Evolutionary conservation across 1,284 basidiomycete species (phyloP).

Genomic region (Leccinum pseudoinsigne): DNA sequence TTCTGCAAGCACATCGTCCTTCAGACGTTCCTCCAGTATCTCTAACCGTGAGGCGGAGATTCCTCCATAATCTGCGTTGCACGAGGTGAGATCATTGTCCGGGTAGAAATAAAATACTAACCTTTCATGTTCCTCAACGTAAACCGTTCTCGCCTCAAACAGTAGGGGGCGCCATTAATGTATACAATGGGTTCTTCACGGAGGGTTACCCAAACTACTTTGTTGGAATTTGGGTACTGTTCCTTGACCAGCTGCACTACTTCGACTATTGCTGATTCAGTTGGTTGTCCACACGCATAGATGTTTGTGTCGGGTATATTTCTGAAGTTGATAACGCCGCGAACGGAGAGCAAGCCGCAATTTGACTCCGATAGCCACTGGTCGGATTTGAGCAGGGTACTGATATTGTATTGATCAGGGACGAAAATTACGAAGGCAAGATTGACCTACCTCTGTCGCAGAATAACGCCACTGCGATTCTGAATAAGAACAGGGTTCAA

Average conservation of each 20-base stretch:
- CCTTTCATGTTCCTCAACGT: slow-evolving; percentile 88
- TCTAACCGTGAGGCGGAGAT: slow-evolving; percentile 89
- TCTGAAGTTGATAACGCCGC: slow-evolving; percentile 95
- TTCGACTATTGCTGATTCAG: slow-evolving; percentile 85
- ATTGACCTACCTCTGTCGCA: slow-evolving; percentile 73
- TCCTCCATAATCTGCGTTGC: slow-evolving; percentile 77
- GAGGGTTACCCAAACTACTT: slow-evolving; percentile 90
- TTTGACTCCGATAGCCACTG: slow-evolving; percentile 81
- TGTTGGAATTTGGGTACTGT: slow-evolving; percentile 58
- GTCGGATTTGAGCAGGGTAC: slow-evolving; percentile 89
- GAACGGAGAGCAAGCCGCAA: slow-evolving; percentile 66
- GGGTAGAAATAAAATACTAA: slow-evolving; percentile 24
- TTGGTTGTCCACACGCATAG: slow-evolving; percentile 93
- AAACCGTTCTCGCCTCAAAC: slow-evolving; percentile 75
- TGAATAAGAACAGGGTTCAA: slow-evolving; percentile 30
- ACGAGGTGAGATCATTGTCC: slow-evolving; percentile 6
- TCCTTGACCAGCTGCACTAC: slow-evolving; percentile 74
- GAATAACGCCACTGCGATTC: slow-evolving; percentile 92
- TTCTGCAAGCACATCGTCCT: slow-evolving; percentile 88
- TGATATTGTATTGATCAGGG: slow-evolving; percentile 30
- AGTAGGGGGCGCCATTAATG: slow-evolving; percentile 86
- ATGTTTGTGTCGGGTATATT: slow-evolving; percentile 83
- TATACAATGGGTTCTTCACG: slow-evolving; percentile 95
- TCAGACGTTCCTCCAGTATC: slow-evolving; percentile 88
- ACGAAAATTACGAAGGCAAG: background rate